These are phyloP conservation scores for Rhizopogon rudus DNA, from an alignment of 768 basidiomycete genomes.

Conservation along the genomic window DNA sequence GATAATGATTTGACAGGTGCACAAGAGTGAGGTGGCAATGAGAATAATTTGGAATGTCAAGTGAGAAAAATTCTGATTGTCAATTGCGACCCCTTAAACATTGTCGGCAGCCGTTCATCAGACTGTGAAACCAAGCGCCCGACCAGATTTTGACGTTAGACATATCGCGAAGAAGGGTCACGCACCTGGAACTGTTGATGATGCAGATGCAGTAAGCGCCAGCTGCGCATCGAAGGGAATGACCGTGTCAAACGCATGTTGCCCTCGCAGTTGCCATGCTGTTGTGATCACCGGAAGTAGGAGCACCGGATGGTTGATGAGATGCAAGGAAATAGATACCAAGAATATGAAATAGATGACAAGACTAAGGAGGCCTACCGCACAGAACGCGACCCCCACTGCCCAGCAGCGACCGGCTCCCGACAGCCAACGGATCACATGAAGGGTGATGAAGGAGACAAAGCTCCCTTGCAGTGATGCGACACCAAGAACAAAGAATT, in stretches of 20 bases:
- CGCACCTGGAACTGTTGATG: background rate
- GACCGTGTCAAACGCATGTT: conserved; percentile 2
- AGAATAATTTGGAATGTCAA: background rate
- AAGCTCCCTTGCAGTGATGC: background rate
- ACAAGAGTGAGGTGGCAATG: background rate
- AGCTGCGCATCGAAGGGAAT: background rate
- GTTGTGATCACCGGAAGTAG: background rate
- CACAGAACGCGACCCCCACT: background rate
- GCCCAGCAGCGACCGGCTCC: background rate
- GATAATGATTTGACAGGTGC: background rate
- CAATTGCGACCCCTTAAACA: background rate
- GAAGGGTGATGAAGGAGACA: background rate
- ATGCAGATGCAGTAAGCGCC: background rate
- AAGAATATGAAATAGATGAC: background rate
- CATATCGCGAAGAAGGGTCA: background rate
- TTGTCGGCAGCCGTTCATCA: background rate
- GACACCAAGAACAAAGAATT: too few species aligned
- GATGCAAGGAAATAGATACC: background rate
- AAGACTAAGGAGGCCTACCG: too few species aligned
- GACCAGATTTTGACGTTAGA: background rate
- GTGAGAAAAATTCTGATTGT: background rate
- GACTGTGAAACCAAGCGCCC: background rate
- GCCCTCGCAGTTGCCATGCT: background rate
- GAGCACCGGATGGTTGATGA: background rate
- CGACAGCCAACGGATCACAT: background rate